These are phyloP conservation scores for Nemania diffusa DNA, from an alignment of 2,329 filamentous ascomycete genomes.

Conservation along the genomic window DNA sequence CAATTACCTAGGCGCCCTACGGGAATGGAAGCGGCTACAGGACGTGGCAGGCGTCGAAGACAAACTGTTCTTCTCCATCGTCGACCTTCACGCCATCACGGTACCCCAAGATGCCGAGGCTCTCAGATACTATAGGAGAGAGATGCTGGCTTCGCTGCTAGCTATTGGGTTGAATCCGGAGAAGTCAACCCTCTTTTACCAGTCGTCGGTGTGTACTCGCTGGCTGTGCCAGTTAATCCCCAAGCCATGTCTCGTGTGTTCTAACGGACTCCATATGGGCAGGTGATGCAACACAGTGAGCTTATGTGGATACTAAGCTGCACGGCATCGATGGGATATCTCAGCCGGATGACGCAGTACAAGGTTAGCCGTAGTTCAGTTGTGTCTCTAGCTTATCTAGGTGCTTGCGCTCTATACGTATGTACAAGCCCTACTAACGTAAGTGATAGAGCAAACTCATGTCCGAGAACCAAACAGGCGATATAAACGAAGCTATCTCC, in stretches of 20 bases:
- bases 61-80: constrained; percentile 83
- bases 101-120: constrained; percentile 71
- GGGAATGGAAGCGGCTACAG: constrained; percentile 87
- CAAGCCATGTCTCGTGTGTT: background rate
- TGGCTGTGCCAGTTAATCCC: background rate
- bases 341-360: constrained; percentile 99
- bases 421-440: background rate
- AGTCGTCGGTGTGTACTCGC: constrained; percentile 71
- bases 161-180: constrained; percentile 85
- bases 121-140: constrained; percentile 72
- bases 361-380: constrained; percentile 68
- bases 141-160: constrained; percentile 82
- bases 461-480: constrained; percentile 66
- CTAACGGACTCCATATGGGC: constrained; percentile 5
- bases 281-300: constrained; percentile 84
- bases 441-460: constrained; percentile 76
- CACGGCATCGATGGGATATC: constrained; percentile 88
- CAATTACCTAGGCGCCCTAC: constrained; percentile 92
- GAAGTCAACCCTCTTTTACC: constrained; percentile 83
- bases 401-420: background rate
- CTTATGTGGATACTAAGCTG: constrained; percentile 98
- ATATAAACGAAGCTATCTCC: constrained; percentile 66
- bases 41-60: constrained; percentile 65
- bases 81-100: constrained; percentile 95
- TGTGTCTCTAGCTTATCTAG: background rate